A percentile compares a stretch with the other conserved stretches of the same genome.
Conservation (phyloP, 2,329 filamentous ascomycete genomes). For the Fusarium sublunatum region DNA sequence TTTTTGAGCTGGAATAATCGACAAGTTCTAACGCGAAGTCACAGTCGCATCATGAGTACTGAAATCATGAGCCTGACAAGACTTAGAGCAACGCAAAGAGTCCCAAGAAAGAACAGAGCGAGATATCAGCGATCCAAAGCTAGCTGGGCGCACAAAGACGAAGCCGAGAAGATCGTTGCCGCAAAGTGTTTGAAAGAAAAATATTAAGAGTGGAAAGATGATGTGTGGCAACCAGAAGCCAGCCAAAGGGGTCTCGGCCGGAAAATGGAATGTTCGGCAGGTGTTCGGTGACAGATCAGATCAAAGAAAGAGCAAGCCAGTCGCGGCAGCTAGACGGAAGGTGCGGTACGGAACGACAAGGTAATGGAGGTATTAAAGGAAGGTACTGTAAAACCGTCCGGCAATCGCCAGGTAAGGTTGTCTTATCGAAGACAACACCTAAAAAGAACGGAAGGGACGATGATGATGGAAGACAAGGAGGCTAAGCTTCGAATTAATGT, state of each 20-base stretch:
- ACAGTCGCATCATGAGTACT: slow-evolving; percentile 45
- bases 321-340: neutral
- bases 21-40: slow-evolving; percentile 21
- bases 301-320: slow-evolving; percentile 1
- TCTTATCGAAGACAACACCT: slow-evolving; percentile 7
- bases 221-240: slow-evolving; percentile 34
- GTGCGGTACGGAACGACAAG: neutral
- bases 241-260: slow-evolving; percentile 40
- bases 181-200: slow-evolving; percentile 27
- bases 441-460: slow-evolving; percentile 18
- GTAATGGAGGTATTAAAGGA: neutral
- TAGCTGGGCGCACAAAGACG: slow-evolving; percentile 9
- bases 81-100: slow-evolving; percentile 2
- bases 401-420: slow-evolving; percentile 2
- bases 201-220: slow-evolving; percentile 26
- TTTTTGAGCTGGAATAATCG: neutral
- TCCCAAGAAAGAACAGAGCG: slow-evolving; percentile 4
- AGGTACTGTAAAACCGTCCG: neutral
- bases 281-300: slow-evolving; percentile 24
- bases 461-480: slow-evolving; percentile 25
- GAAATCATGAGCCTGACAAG: slow-evolving; percentile 22
- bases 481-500: neutral
- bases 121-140: slow-evolving; percentile 9
- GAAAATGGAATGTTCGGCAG: slow-evolving; percentile 36
- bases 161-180: slow-evolving; percentile 18